A percentile compares a stretch with the other conserved stretches of the same genome.
Conservation (phyloP, 345 rosid species). For the Balakata baccata region DNA sequence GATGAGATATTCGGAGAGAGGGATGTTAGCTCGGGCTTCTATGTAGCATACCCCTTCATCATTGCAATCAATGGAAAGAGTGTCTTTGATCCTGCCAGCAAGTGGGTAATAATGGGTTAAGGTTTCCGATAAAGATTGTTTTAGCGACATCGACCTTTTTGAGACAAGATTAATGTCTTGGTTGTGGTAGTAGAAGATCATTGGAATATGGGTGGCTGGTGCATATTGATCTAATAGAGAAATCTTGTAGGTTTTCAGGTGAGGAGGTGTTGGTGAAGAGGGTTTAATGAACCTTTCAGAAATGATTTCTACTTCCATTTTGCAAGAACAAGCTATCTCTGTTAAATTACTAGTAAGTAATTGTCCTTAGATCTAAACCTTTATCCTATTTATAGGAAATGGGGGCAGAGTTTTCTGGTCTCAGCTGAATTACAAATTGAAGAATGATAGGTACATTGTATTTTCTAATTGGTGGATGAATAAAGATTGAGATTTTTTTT, state of each 20-base stretch:
- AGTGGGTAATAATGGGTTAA: not conserved
- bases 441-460: too few relatives aligned
- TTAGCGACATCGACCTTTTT: not conserved
- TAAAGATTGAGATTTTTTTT: too few relatives aligned
- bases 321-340: not conserved
- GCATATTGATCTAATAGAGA: not conserved
- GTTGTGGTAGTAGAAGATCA: not conserved
- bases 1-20: too few relatives aligned
- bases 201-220: not conserved
- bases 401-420: too few relatives aligned
- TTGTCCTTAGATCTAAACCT: too few relatives aligned
- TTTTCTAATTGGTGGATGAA: too few relatives aligned
- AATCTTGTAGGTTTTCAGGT: not conserved
- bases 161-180: not conserved
- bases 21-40: too few relatives aligned
- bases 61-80: not conserved
- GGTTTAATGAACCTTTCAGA: not conserved
- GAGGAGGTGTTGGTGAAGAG: not conserved
- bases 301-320: not conserved
- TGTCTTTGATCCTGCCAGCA: not conserved
- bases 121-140: not conserved
- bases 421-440: too few relatives aligned
- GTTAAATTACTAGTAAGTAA: too few relatives aligned
- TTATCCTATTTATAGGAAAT: too few relatives aligned
- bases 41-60: not conserved